phyloP scores from a whole-genome alignment of 352 stramenopile species.

The Phytophthora sp. region DNA sequence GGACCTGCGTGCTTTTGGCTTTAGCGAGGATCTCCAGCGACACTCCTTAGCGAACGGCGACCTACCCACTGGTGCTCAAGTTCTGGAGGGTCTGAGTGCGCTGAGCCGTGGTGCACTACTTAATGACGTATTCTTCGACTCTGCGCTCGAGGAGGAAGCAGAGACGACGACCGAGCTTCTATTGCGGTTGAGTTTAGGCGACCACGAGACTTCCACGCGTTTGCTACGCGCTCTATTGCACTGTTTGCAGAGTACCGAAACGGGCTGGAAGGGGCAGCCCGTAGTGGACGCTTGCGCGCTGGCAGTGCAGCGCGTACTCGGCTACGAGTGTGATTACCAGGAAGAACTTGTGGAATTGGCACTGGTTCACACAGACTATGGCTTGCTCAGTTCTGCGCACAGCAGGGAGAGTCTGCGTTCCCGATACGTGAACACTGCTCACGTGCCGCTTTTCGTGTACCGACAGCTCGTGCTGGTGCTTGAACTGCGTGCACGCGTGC shows the following conservation, averaged over 20 bases:
- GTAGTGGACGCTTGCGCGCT: slow-evolving; percentile 80
- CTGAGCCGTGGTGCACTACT: slow-evolving; percentile 71
- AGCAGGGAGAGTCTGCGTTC: slow-evolving; percentile 70
- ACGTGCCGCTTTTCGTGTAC: slow-evolving; percentile 82
- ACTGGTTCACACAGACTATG: slow-evolving; percentile 68
- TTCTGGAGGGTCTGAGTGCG: slow-evolving; percentile 56
- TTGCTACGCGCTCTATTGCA: slow-evolving; percentile 75
- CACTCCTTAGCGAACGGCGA: slow-evolving; percentile 31
- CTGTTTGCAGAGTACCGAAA: slow-evolving; percentile 83
- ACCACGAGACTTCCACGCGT: slow-evolving; percentile 60
- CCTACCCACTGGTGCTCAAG: slow-evolving; percentile 38
- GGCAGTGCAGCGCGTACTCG: slow-evolving; percentile 66
- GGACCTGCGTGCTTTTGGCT: slow-evolving; percentile 81
- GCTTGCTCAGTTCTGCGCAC: slow-evolving; percentile 68
- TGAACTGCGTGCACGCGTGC: slow-evolving; percentile 72
- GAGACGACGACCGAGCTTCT: slow-evolving; percentile 82
- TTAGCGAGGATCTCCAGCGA: slow-evolving; percentile 80
- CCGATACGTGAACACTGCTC: slow-evolving; percentile 69
- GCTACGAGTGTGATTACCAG: slow-evolving; percentile 66
- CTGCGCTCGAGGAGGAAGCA: slow-evolving; percentile 85
- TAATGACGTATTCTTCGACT: slow-evolving; percentile 87
- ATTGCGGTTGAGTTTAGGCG: slow-evolving; percentile 69
- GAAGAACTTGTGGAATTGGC: slow-evolving; percentile 73
- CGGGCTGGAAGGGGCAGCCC: slow-evolving; percentile 86
- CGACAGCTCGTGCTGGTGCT: slow-evolving; percentile 76